These are phyloP conservation scores for Bruguiera parviflora DNA, from an alignment of 345 rosid genomes.

Conservation along the genomic window DNA sequence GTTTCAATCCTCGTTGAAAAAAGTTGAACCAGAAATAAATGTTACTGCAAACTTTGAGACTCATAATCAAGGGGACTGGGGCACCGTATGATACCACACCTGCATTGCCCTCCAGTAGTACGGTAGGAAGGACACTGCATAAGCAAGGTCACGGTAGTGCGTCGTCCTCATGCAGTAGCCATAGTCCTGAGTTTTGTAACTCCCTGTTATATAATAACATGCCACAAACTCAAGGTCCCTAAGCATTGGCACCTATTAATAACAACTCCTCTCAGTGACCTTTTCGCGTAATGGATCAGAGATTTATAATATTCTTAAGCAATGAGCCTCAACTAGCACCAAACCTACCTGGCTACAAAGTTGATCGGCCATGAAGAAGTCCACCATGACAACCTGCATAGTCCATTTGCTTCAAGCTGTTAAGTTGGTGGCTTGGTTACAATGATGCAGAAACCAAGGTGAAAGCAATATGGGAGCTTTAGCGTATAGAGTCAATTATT, in stretches of 20 bases:
- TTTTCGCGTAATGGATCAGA: neutral
- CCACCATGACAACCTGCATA: conserved; percentile 84
- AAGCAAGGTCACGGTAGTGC: conserved; percentile 82
- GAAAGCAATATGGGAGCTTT: no score
- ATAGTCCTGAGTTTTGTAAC: conserved; percentile 85
- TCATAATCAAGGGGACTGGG: no score
- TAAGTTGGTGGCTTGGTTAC: neutral
- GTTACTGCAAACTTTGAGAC: no score
- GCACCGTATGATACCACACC: conserved; percentile 32
- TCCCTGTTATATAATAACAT: conserved; percentile 89
- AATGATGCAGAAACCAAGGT: no score
- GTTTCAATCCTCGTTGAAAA: no score
- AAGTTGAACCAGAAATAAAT: no score
- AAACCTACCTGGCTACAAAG: conserved; percentile 81
- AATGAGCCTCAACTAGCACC: no score
- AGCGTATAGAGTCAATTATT: no score
- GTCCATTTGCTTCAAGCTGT: neutral
- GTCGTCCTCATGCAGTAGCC: conserved; percentile 75
- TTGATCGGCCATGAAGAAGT: conserved; percentile 99
- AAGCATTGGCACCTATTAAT: conserved; percentile 68
- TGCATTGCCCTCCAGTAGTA: conserved; percentile 99
- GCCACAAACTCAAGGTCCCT: conserved; percentile 80
- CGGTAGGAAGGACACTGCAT: conserved; percentile 93
- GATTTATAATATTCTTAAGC: neutral
- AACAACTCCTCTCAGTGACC: conserved; percentile 3